Conservation (phyloP, 306 rosid genomes). For the Trifolium dubium region DNA sequence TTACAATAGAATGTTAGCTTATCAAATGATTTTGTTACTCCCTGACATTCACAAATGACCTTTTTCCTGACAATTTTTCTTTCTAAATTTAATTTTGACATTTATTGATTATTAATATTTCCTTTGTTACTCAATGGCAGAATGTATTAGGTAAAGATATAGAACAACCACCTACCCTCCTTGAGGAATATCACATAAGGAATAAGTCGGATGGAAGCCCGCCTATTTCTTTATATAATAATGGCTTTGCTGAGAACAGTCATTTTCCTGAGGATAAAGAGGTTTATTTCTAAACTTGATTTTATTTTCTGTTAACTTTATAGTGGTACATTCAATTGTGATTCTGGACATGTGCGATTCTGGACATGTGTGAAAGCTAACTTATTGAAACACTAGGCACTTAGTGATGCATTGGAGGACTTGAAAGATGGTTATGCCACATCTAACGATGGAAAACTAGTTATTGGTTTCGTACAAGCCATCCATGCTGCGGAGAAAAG, state of each 20-base stretch:
- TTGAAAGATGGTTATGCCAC: conserved; percentile 60
- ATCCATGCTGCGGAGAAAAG: conserved; percentile 89
- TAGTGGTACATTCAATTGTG: conserved; percentile 28
- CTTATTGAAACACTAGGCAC: conserved; percentile 53
- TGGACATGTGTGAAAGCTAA: conserved; percentile 34
- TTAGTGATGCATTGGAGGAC: conserved; percentile 55
- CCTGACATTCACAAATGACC: conserved; percentile 24
- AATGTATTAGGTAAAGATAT: conserved; percentile 45
- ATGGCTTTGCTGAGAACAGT: conserved; percentile 43
- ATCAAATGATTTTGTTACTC: conserved; percentile 38
- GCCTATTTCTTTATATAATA: conserved; percentile 38
- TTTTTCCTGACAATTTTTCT: conserved; percentile 9
- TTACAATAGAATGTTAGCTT: conserved; percentile 16
- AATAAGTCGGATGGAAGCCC: conserved; percentile 51
- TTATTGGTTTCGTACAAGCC: conserved; percentile 82
- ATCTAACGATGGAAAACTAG: conserved; percentile 82
- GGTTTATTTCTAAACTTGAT: conserved; percentile 50
- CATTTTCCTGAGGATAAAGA: conserved; percentile 57
- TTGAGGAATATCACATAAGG: conserved; percentile 66
- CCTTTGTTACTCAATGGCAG: conserved; percentile 53
- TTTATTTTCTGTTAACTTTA: conserved; percentile 9
- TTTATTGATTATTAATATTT: conserved; percentile 41
- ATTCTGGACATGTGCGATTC: conserved; percentile 32
- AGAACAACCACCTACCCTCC: conserved; percentile 62
- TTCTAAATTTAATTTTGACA: conserved; percentile 35